A percentile compares a stretch with the other conserved stretches of the same genome.
Evolutionary conservation across 2,329 filamentous ascomycete species (phyloP).

Genomic region (Alternaria ventricosa): DNA sequence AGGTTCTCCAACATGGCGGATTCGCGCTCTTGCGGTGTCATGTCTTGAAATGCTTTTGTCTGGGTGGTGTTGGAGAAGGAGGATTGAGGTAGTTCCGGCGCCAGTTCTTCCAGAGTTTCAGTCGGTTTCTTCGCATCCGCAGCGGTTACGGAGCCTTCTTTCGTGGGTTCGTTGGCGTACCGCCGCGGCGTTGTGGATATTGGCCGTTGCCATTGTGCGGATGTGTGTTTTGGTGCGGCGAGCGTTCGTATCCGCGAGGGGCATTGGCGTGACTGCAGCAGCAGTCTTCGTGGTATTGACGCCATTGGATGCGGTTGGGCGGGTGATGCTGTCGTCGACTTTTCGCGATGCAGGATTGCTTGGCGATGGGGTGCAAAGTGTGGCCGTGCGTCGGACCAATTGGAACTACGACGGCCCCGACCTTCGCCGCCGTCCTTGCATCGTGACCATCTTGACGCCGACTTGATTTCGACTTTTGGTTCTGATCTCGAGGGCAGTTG

Average conservation of each 20-base stretch:
- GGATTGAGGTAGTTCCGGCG: neutral
- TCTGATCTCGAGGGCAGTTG: neutral
- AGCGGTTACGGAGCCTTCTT: constrained; percentile 19
- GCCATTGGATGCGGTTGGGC: constrained; percentile 39
- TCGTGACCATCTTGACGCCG: neutral
- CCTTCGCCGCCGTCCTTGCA: constrained; percentile 22
- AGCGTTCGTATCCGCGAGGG: constrained; percentile 31
- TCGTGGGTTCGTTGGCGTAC: constrained; percentile 21
- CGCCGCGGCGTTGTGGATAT: constrained; percentile 37
- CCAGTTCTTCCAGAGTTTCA: constrained; percentile 13
- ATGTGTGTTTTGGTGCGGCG: constrained; percentile 18
- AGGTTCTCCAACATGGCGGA: constrained; percentile 30
- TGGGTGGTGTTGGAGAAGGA: constrained; percentile 1
- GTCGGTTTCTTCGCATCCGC: constrained; percentile 10
- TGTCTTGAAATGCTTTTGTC: constrained; percentile 1
- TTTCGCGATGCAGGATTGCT: constrained; percentile 39
- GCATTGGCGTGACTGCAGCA: constrained; percentile 39
- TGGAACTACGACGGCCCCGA: constrained; percentile 23
- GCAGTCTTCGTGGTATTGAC: constrained; percentile 43
- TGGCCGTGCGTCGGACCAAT: constrained; percentile 28
- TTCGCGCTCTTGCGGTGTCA: constrained; percentile 18
- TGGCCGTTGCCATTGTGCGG: constrained; percentile 42
- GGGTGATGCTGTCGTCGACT: constrained; percentile 32
- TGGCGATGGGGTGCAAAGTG: constrained; percentile 34
- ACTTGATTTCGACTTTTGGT: neutral